Base-by-base conservation (phyloP, 176 grass and related monocot genomes). In the Eragrostis curvula region DNA sequence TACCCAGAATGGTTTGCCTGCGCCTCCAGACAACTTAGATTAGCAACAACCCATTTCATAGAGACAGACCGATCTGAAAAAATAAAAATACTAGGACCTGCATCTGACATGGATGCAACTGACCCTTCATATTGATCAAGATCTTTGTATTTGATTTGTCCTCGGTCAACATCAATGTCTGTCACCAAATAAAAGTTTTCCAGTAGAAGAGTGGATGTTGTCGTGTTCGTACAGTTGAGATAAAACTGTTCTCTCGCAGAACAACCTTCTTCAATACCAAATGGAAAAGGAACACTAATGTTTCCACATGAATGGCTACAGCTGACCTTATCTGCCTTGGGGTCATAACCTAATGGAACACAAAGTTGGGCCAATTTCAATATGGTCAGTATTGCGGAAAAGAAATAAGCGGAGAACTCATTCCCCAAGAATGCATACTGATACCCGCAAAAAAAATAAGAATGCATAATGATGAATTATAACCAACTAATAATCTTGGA, bases 211-310 rank as follows among this genome's bases (percentile, higher is more conserved):
- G 23, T 63, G 16, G 74, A 77, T 29, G 56, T 23, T 23, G 72
- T 74, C 30, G 9, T 8, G 14, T 74, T 74, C 8, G 51, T 74
- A 51, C 72, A 74, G 72, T 74, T 74, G 29, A 74, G 72, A 57
- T 57, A 57, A 74, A 74, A 74, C 30, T 41, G 30, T 24, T 74
- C 9, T 5, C 72, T 74, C 1, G 30, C 72, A 23, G 3, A 74
- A 41, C 72, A 74, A 2, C 50, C 72, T 13, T 74, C 72, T 57
- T 56, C 72, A n/a, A 74, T 3, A 3, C 72, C 72, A 48, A 74
- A 74, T 24, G 72, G 72, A 16, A 74, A 74, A 15, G 5, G 72
- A 57, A 74, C 51, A 0, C 2, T 16, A 10, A 39, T 74, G 6
- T 0, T 74, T 57, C 50, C 72, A n/a, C 72, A 74, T 14, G 3